Base-by-base conservation (phyloP, 805 yeast species). In the Yamadazyma phyllophila region DNA sequence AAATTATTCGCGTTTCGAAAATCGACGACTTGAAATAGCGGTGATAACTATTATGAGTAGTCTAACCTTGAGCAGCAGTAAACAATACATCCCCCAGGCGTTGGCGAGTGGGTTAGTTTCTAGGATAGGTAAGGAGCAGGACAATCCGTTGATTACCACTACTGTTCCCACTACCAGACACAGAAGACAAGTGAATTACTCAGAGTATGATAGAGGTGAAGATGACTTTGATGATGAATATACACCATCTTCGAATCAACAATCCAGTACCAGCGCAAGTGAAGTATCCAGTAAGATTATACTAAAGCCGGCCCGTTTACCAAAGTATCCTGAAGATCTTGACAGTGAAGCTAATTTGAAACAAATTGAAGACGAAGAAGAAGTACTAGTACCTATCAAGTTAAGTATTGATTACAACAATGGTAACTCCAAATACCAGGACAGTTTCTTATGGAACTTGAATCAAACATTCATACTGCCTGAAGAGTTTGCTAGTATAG, bases 141-240 rank as follows among this genome's bases (percentile, higher is more conserved):
- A 83, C 46, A 87, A 89, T 29, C 81, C 95, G 1, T 66, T 91
- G 27, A 79, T 83, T 54, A 75, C 85, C 27, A 67, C 61, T 31
- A 78, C 88, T 2, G 85, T 89, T 1, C 83, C 85, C 17, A 87
- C 88, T 2, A 80, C 90, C 2, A 77, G 97, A 52, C 77, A 84
- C 26, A 83, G 89, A 29, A 89, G 88, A 61, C 84, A 82, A 40
- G 80, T 88, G 42, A 88, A 86, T 60, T 90, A 90, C 59, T 94
- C 96, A 0, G 97, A 89, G 60, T 75, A 81, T 48, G 96, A 88
- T 43, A 67, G 67, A 50, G 81, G 78, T 41, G 82, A 82, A 51
- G 80, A 65, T 45, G 72, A 67, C 26, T 57, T 55, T 45, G 73
- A 68, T 39, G 55, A 51, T 26, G 71, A 63, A 30, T 39, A 61